Evolutionary conservation across 805 yeast genomes (phyloP).

Genomic region (Ogataea wickerhamii): DNA sequence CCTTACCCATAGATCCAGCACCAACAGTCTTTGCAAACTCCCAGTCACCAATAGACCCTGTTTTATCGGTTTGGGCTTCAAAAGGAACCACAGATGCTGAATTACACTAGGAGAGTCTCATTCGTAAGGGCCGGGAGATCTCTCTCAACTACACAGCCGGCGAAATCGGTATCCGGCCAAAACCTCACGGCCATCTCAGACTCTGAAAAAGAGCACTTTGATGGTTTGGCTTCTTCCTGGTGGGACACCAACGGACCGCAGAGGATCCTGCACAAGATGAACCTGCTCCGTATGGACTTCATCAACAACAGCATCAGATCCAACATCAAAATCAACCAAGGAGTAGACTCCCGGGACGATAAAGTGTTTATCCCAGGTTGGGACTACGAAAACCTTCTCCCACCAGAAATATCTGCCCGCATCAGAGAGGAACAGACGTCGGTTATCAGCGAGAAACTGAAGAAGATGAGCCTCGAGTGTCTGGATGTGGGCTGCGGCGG

Average conservation of each 20-base stretch:
- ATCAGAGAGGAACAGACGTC: conserved; percentile 50
- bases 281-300: conserved; percentile 83
- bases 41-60: conserved; percentile 96
- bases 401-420: conserved; percentile 45
- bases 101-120: too few relatives aligned
- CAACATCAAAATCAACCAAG: conserved; percentile 43
- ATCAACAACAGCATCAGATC: conserved; percentile 56
- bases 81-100: not conserved
- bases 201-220: conserved; percentile 77
- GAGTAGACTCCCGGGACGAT: conserved; percentile 36
- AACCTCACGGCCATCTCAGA: conserved; percentile 40
- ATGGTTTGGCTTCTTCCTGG: conserved; percentile 90
- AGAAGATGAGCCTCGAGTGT: conserved; percentile 43
- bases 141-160: too few relatives aligned
- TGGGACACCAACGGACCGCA: conserved; percentile 96
- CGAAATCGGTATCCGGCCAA: not conserved
- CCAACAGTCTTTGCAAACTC: conserved; percentile 92
- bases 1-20: conserved; percentile 99
- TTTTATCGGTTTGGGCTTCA: too few relatives aligned
- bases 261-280: conserved; percentile 92
- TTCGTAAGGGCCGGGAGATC: too few relatives aligned
- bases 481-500: conserved; percentile 98
- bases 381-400: conserved; percentile 57
- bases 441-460: conserved; percentile 38
- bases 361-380: conserved; percentile 74